These are phyloP conservation scores for Phytophthora syringae DNA, from an alignment of 352 stramenopile species.

Conservation along the genomic window DNA sequence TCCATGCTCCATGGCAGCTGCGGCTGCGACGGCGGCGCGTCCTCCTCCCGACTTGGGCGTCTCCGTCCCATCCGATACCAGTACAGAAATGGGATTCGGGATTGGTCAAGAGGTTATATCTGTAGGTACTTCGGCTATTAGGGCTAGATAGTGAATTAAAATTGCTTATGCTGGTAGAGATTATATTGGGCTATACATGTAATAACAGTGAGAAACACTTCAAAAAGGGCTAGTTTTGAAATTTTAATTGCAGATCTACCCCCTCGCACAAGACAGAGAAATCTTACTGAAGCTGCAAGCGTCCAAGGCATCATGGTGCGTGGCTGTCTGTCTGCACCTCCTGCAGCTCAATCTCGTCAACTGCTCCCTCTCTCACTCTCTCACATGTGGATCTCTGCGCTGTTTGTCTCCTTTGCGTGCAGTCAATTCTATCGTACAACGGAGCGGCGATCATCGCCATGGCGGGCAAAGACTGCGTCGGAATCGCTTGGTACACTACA, in stretches of 20 bases:
- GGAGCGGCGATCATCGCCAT: conserved; percentile 99
- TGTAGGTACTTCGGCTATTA: neutral
- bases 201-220: neutral
- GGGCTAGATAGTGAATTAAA: neutral
- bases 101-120: neutral
- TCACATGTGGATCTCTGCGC: neutral
- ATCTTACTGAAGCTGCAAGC: conserved; percentile 26
- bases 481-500: conserved; percentile 92
- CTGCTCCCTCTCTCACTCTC: neutral
- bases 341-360: neutral
- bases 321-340: neutral
- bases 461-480: conserved; percentile 99
- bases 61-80: conserved; percentile 28
- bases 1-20: conserved; percentile 70
- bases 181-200: neutral
- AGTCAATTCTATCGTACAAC: conserved; percentile 97
- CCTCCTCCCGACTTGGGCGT: conserved; percentile 6
- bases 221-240: neutral
- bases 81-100: neutral
- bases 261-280: conserved; percentile 20
- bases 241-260: neutral
- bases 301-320: conserved; percentile 42
- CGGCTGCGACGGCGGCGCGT: conserved; percentile 1
- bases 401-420: neutral
- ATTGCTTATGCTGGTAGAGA: too few species aligned